These are phyloP conservation scores for Alternaria metachromatica DNA, from an alignment of 2,329 filamentous ascomycete genomes.

Conservation along the genomic window DNA sequence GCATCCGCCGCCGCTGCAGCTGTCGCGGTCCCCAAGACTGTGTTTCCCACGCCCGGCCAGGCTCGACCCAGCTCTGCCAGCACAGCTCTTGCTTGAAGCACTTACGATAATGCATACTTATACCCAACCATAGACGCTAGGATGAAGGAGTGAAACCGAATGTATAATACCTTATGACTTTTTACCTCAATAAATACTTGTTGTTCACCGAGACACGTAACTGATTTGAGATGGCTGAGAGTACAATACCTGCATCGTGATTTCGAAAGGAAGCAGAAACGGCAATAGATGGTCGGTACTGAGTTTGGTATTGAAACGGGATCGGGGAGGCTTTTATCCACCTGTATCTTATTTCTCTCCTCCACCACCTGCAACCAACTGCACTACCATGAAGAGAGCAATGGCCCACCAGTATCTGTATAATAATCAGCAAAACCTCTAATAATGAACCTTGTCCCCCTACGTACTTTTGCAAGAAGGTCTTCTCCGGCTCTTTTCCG, in stretches of 20 bases:
- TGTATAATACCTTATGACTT: constrained; percentile 8
- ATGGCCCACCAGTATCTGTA: constrained; percentile 60
- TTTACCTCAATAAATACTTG: neutral
- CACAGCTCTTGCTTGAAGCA: constrained; percentile 7
- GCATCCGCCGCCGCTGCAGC: constrained; percentile 3
- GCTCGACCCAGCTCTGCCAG: constrained; percentile 1
- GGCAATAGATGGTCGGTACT: neutral
- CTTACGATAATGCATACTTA: constrained; percentile 1
- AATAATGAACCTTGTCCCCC: neutral
- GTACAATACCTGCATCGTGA: neutral
- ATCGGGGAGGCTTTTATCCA: neutral
- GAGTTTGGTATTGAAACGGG: neutral
- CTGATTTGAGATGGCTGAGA: neutral
- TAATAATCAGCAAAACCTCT: constrained; percentile 16
- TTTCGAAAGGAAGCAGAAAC: neutral
- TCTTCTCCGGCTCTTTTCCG: constrained; percentile 55
- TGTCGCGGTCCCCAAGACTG: constrained; percentile 1
- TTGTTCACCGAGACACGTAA: neutral
- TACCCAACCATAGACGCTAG: neutral
- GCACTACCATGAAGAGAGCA: constrained; percentile 55
- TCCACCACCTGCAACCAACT: constrained; percentile 54
- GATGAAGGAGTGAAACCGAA: neutral
- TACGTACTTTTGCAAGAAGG: constrained; percentile 59
- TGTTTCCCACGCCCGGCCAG: neutral
- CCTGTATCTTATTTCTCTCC: constrained; percentile 27